phyloP scores from a whole-genome alignment of 2,329 filamentous ascomycete species.

The Hysterium pulicare region DNA sequence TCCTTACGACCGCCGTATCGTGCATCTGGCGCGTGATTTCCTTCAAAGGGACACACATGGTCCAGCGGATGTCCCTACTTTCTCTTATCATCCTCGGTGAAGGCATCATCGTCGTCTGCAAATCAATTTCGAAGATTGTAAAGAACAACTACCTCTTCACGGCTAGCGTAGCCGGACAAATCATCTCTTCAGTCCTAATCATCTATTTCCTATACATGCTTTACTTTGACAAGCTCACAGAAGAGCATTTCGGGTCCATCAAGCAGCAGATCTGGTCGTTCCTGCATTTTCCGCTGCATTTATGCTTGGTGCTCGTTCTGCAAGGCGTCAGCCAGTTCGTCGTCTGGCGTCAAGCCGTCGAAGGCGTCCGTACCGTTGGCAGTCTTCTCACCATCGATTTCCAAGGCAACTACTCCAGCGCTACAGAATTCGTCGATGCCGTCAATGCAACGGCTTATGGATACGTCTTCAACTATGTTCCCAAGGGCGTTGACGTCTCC shows the following conservation, averaged over 20 bases:
- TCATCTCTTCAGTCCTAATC: slow-evolving; percentile 30
- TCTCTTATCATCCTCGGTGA: slow-evolving; percentile 40
- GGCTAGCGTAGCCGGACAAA: slow-evolving; percentile 27
- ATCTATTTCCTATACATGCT: slow-evolving; percentile 35
- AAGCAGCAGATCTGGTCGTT: slow-evolving; percentile 32
- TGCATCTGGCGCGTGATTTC: slow-evolving; percentile 31
- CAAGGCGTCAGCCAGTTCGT: slow-evolving; percentile 33
- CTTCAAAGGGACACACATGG: slow-evolving; percentile 39
- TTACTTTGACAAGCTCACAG: slow-evolving; percentile 31
- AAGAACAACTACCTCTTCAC: slow-evolving; percentile 28
- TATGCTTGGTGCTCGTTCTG: slow-evolving; percentile 24
- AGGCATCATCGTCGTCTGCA: slow-evolving; percentile 37
- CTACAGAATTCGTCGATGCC: slow-evolving; percentile 6
- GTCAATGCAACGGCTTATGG: slow-evolving; percentile 13
- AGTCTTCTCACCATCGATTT: slow-evolving; percentile 4
- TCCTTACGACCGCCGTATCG: slow-evolving; percentile 28
- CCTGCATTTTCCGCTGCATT: slow-evolving; percentile 31
- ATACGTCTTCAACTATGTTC: slow-evolving; percentile 20
- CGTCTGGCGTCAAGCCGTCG: slow-evolving; percentile 29
- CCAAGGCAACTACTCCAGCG: slow-evolving; percentile 5
- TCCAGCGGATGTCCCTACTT: slow-evolving; percentile 37
- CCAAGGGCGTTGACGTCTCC: slow-evolving; percentile 21
- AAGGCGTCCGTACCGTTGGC: slow-evolving; percentile 14
- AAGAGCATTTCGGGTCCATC: slow-evolving; percentile 31
- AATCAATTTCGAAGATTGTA: slow-evolving; percentile 33